Conservation (phyloP, 176 grass and related monocot species). For the Raddia guianensis region DNA sequence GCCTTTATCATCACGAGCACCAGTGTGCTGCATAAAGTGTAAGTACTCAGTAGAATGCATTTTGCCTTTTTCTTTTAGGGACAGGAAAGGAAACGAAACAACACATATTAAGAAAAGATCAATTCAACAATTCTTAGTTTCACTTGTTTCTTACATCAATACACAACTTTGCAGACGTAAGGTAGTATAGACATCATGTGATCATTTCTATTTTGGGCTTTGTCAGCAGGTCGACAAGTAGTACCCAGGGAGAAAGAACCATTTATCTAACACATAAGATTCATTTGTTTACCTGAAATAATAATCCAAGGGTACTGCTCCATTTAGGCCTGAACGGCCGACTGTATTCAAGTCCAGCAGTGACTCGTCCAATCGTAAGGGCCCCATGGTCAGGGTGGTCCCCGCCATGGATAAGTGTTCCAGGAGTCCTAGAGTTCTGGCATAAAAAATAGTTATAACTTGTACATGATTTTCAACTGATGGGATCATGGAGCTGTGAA, state of each 20-base stretch:
- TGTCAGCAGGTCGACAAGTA: background rate
- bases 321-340: constrained; percentile 88
- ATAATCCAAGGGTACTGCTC: constrained; percentile 77
- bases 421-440: constrained; percentile 88
- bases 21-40: constrained; percentile 60
- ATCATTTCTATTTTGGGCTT: constrained; percentile 12
- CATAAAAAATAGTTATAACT: constrained; percentile 39
- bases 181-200: constrained; percentile 5
- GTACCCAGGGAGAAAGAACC: background rate
- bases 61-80: constrained; percentile 10
- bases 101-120: background rate
- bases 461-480: constrained; percentile 17
- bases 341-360: constrained; percentile 88
- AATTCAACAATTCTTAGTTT: background rate
- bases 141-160: constrained; percentile 28
- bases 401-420: constrained; percentile 86
- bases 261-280: background rate
- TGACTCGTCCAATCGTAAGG: constrained; percentile 76
- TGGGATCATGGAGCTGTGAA: constrained; percentile 18
- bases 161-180: background rate
- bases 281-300: constrained; percentile 73
- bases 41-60: background rate
- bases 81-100: constrained; percentile 10
- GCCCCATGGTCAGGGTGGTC: constrained; percentile 65
- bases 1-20: constrained; percentile 86